Conservation (phyloP, 805 yeast species). For the Lipomyces yamadae region DNA sequence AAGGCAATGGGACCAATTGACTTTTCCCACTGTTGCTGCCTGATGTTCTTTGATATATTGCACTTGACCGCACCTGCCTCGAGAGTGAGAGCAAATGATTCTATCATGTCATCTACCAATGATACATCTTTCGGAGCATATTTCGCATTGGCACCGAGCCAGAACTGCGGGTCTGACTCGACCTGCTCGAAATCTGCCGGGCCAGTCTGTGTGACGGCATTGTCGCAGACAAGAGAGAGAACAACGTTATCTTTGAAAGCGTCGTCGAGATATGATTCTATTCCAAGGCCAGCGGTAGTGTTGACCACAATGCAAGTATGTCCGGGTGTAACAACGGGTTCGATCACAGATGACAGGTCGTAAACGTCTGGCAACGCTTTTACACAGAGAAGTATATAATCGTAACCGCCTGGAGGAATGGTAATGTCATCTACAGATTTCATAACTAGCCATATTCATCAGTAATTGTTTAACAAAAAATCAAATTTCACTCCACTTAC, state of each 20-base stretch:
- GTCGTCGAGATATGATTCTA: conserved; percentile 60
- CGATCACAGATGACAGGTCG: conserved; percentile 57
- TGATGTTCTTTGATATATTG: conserved; percentile 32
- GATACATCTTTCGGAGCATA: conserved; percentile 15
- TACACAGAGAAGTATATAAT: conserved; percentile 63
- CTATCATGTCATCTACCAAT: conserved; percentile 36
- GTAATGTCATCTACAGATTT: conserved; percentile 42
- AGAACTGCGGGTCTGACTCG: conserved; percentile 20
- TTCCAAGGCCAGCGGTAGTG: conserved; percentile 58
- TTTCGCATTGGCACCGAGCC: conserved; percentile 30
- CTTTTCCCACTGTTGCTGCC: conserved; percentile 39
- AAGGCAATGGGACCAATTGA: conserved; percentile 37
- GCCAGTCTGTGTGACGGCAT: conserved; percentile 32
- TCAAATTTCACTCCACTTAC: conserved; percentile 8
- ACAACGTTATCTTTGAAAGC: conserved; percentile 57
- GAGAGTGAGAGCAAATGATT: conserved; percentile 35
- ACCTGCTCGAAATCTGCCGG: conserved; percentile 38
- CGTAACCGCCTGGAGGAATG: conserved; percentile 49
- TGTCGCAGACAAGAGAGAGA: conserved; percentile 63
- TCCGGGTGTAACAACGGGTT: conserved; percentile 55
- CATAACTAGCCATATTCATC: conserved; percentile 15
- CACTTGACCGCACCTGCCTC: conserved; percentile 37
- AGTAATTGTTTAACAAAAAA: not conserved
- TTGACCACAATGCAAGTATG: conserved; percentile 59
- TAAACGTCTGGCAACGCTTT: conserved; percentile 70